Evolutionary conservation across 2,329 filamentous ascomycete species (phyloP).

Genomic region (Penicillium freii): DNA sequence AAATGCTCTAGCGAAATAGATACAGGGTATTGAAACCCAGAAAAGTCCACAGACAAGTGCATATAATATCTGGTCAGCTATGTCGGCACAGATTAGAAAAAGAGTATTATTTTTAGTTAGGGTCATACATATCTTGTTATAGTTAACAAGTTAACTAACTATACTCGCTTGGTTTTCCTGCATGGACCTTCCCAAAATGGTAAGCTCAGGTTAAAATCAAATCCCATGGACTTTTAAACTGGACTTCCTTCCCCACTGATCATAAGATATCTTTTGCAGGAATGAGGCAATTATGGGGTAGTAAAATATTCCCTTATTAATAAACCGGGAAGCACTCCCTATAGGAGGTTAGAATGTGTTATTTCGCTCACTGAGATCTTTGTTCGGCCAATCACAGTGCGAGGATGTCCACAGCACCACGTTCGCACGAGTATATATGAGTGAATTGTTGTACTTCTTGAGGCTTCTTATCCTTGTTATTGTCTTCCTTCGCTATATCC

Average conservation of each 20-base stretch:
- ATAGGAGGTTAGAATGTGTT: constrained; percentile 19
- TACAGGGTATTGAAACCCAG: too few relatives aligned
- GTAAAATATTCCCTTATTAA: constrained; percentile 5
- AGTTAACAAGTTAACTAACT: too few relatives aligned
- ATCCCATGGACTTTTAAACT: not conserved
- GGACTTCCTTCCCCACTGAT: not conserved
- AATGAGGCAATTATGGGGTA: constrained; percentile 17
- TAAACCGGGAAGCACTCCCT: constrained; percentile 13
- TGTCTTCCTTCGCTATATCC: not conserved
- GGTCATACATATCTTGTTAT: too few relatives aligned
- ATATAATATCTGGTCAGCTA: too few relatives aligned
- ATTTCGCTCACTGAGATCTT: constrained; percentile 21
- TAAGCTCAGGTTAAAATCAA: not conserved
- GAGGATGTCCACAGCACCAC: not conserved
- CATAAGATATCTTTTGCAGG: not conserved
- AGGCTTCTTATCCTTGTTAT: not conserved
- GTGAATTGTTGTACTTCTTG: not conserved
- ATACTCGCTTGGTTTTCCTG: constrained; percentile 12
- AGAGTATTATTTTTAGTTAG: too few relatives aligned
- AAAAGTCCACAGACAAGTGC: too few relatives aligned
- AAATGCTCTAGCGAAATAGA: too few relatives aligned
- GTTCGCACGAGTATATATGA: constrained; percentile 18
- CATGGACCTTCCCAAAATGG: constrained; percentile 23
- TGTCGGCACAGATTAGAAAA: too few relatives aligned
- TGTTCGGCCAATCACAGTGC: constrained; percentile 22